Evolutionary conservation across 1,139 yeast genomes (phyloP), one percentile per base, ranked within the genome.

Genomic region (Kazachstania sp.): DNA sequence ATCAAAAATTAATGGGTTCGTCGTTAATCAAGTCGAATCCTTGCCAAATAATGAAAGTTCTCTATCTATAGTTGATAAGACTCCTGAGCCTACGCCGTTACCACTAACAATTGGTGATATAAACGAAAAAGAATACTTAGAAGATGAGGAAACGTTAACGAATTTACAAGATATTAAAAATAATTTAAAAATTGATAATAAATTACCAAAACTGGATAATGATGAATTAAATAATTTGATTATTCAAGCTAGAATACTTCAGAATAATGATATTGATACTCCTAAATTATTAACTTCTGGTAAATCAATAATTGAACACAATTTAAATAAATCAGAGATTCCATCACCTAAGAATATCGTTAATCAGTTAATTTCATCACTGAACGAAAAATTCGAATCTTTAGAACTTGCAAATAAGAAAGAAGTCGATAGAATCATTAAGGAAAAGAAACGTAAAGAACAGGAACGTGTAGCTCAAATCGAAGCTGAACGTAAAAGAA

Each of bases 371-470:
- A 41, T 39, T 15, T 8, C 23, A 3, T 39, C 47, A 7, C 34
- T 45, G 12, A 20, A 34, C 28, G 19, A 11, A 18, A 54, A 46
- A 44, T 39, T 55, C n/a, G 31, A 43, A 15, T 8, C 41, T 4
- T 30, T 55, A 11, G 46, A 45, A 23, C 9, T 20, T 2, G 39
- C 35, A 4, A 56, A 54, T 45, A 39, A 23, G 7, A 37, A 39
- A 15, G 50, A 51, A 45, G 50, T 57, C 11, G 38, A 46, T 8
- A 45, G 28, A 16, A 46, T 53, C 3, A 42, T 44, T 26, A 29
- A 30, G n/a, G 38, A 43, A 15, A 47, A 48, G 43, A 30, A 35
- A 41, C 18, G 41, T 34, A 39, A 39, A 16, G 47, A 46, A 44
- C 35, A 47, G 19, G 45, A 47, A 47, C 44, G 48, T 41, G 29